Evolutionary conservation across 371 early-diverging fungal species (phyloP).

Genomic region (Nematocida ausubeli): DNA sequence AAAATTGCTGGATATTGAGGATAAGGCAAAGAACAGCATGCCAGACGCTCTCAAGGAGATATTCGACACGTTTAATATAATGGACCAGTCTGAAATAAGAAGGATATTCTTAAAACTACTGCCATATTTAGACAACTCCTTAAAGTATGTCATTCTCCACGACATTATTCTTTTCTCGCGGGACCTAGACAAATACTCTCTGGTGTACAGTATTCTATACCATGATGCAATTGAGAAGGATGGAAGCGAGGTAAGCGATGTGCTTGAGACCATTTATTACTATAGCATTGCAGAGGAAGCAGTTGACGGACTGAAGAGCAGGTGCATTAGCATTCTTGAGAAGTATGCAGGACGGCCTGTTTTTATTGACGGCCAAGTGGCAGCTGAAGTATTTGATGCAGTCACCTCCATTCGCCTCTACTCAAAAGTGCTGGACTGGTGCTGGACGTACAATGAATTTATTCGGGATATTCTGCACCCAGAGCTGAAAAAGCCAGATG

Average conservation of each 20-base stretch:
- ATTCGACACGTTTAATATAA: constrained; percentile 17
- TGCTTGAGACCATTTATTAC: constrained; percentile 19
- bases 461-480: constrained; percentile 56
- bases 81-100: neutral
- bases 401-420: constrained; percentile 56
- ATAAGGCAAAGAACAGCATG: constrained; percentile 8
- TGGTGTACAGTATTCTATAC: constrained; percentile 16
- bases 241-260: constrained; percentile 34
- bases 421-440: constrained; percentile 67
- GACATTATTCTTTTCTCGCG: constrained; percentile 41
- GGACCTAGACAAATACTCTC: constrained; percentile 18
- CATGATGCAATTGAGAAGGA: constrained; percentile 49
- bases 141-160: constrained; percentile 44
- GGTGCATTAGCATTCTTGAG: neutral
- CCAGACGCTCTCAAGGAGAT: constrained; percentile 20
- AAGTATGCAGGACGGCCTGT: constrained; percentile 5
- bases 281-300: neutral
- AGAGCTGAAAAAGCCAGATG: constrained; percentile 25
- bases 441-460: constrained; percentile 66
- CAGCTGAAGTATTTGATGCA: constrained; percentile 34
- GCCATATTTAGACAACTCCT: constrained; percentile 9
- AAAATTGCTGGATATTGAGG: constrained; percentile 1
- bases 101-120: neutral
- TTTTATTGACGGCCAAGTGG: neutral
- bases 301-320: constrained; percentile 5